Base-by-base conservation (phyloP, 2,329 filamentous ascomycete species). In the Alternaria metachromatica region DNA sequence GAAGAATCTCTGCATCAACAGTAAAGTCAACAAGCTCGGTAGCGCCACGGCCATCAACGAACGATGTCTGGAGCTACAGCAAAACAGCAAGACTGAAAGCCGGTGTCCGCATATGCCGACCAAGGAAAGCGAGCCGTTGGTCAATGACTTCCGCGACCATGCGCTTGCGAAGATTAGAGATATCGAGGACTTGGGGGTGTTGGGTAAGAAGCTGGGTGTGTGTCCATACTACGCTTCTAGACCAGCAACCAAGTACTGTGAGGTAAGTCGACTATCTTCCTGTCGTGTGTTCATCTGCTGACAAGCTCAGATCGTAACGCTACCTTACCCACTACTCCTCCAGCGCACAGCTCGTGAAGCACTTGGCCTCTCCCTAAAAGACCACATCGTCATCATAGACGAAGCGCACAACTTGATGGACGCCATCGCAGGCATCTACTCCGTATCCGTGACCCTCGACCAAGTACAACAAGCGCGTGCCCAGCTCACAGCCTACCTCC, bases 391-490 rank as follows among this genome's bases (percentile, higher is more conserved):
- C n/a, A 92, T 99, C 25, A 92, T 99, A 51, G 96, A 99, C 71
- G 96, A 99, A 82, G 96, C 96, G 0, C 96, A 99, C 78, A 99
- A 99, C 75, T 87, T 99, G 56, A 97, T 97, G 91, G 94, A 97
- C 78, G 94, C 95, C 0, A 93, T 99, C 49, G 88, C 93, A 15
- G 91, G 90, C 49, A 96, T 97, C 33, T 90, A 97, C 77, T 94
- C 94, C 0, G 88, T 93, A 0, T 88, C 92, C 37, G 86, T 98
- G 20, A 88, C 88, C 3, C 82, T 97, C 5, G 83, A 83, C 25
- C 94, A 97, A 66, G 83, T 98, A 18, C 88, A 88, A 54, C 86
- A 87, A 62, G 92, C 91, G 3, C 87, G 92, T 57, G 85, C 86
- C 53, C 94, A 97, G 80, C 84, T 99, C 2, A 90, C 90, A 0